Base-by-base conservation (phyloP, 106 monocot genomes). In the Cymbidium sinense region DNA sequence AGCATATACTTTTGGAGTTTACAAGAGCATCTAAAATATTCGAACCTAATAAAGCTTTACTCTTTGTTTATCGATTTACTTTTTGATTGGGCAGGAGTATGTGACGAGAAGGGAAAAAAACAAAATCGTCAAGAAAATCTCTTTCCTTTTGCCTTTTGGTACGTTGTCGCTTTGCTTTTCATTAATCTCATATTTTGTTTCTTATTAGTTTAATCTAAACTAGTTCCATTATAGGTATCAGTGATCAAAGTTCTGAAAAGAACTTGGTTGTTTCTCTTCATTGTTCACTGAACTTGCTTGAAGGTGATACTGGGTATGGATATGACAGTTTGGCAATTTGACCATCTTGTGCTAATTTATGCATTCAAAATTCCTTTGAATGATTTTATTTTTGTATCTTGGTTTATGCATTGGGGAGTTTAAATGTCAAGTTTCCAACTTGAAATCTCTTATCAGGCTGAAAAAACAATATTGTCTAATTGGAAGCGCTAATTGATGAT, bases 281-380 rank as follows among this genome's bases (percentile, higher is more conserved):
- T 78, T 96, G 93, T 88, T 96, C 96, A 77, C 69, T 86, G 34
- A 96, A 96, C 75, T 81, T 96, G 86, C 88, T 96, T 77, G 91
- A 96, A 90, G 96, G 96, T 85, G 91, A 96, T 81, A 96, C 96
- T 43, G 93, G 96, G 96, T 96, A 88, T 74, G 55, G 39, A 39
- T 71, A 7, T 4, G 39, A 36, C 37, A 39, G n/a, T 67, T 67
- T 71, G 71, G 71, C 37, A 37, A 71, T 35, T 19, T 39, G 5
- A 37, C 13, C 23, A 58, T n/a, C 21, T 39, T 71, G 10, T 13
- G 1, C 37, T 71, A 36, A 36, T 71, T 21, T 71, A 17, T 58
- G 71, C 21, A 10, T 37, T 7, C 20, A 23, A 29, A 69, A 34
- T 34, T 11, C 30, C 1, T 34, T 69, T 64, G 25, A 64, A 6